Evolutionary conservation across 768 basidiomycete genomes (phyloP).

Genomic region (Auriscalpium orientale): DNA sequence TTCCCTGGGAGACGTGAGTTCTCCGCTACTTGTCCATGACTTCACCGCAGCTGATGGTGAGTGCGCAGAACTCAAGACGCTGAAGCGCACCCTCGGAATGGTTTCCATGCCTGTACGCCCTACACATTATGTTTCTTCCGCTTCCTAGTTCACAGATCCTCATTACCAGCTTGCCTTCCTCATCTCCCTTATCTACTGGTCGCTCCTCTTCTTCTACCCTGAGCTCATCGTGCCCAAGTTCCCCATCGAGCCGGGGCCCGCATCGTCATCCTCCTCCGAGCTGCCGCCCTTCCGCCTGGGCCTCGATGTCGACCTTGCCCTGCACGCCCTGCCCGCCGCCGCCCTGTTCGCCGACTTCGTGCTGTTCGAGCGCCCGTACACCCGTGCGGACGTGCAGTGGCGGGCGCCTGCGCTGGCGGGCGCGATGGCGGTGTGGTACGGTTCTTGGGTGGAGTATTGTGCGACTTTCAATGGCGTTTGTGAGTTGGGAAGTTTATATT

Average conservation of each 20-base stretch:
- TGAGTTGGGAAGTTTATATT: conserved; percentile 28
- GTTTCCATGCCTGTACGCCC: conserved; percentile 56
- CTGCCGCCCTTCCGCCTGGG: conserved; percentile 39
- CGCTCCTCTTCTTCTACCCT: conserved; percentile 48
- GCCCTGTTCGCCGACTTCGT: conserved; percentile 62
- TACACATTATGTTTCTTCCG: not conserved
- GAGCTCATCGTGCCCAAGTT: conserved; percentile 40
- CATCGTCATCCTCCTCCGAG: conserved; percentile 24
- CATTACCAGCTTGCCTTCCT: conserved; percentile 33
- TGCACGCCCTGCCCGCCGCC: conserved; percentile 59
- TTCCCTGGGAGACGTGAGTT: conserved; percentile 32
- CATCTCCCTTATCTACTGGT: conserved; percentile 63
- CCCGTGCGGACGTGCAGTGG: conserved; percentile 23
- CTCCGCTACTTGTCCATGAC: not conserved
- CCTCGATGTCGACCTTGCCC: conserved; percentile 48
- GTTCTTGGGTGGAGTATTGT: conserved; percentile 60
- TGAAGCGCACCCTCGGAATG: conserved; percentile 55
- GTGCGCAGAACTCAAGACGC: conserved; percentile 28
- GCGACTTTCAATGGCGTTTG: conserved; percentile 53
- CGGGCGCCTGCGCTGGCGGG: conserved; percentile 26
- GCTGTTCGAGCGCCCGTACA: conserved; percentile 52
- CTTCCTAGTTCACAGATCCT: not conserved
- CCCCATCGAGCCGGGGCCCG: conserved; percentile 17
- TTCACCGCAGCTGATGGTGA: not conserved
- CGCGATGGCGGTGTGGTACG: conserved; percentile 41